Evolutionary conservation across 148 eudicot species (phyloP), one percentile per base, ranked within the genome.

Genomic region (Silene latifolia): DNA sequence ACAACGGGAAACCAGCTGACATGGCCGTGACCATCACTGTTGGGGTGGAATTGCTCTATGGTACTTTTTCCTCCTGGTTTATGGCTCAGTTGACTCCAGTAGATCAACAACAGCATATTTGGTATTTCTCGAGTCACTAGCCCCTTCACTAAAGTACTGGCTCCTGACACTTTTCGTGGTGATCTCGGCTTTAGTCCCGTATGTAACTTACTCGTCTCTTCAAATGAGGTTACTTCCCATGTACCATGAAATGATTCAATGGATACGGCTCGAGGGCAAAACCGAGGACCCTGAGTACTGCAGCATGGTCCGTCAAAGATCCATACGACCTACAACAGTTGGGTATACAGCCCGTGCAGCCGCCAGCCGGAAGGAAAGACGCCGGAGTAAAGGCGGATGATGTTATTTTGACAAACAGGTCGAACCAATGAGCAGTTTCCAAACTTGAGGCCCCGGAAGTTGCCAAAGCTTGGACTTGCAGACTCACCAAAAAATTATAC

Each of bases 191-290:
- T 72, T 95, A 59, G 46, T 87, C 29, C 98, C 98, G 3, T 92
- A 95, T 73, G 81, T 86, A 42, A 65, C 81, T 2, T 90, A 82
- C 80, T 65, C 88, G 3, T 81, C 92, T 18, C 68, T 95, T 19
- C 97, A 90, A 65, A 83, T 89, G 91, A 73, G 92, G 53, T 95
- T 90, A 76, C 75, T 92, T 76, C 98, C 98, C 10, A 86, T 87
- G 92, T 95, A 90, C 83, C 97, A 95, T 74, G 89, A 86, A 8
- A 86, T 83, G 92, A 84, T 95, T 73, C 98, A 90, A 76, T 88
- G 92, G 96, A 87, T 90, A 6, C 83, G 92, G 70, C 77, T 79
- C 15, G 90, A 95, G 75, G 97, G 97, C n/a, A 78, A 69, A 8
- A 24, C 82, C 0, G 85, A 95, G 1, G 98, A 95, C 15, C 90